Conservation (phyloP, 176 grass and related monocot genomes). For the Aegilops tauschii region DNA sequence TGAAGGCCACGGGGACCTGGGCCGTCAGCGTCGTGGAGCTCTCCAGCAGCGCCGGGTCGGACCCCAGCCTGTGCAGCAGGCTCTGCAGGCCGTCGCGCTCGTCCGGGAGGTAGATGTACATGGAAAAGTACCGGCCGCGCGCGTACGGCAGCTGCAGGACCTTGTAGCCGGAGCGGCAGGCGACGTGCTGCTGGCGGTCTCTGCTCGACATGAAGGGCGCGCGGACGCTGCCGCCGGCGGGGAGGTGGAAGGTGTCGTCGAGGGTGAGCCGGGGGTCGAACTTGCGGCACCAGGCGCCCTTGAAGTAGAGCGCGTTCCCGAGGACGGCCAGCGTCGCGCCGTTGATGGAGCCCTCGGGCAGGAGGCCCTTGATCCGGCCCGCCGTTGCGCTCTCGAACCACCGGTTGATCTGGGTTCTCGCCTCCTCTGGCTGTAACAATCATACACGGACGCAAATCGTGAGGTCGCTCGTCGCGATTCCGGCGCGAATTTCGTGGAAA, state of each 20-base stretch:
- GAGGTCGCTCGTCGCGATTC: not conserved
- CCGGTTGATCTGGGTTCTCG: slow-evolving; percentile 47
- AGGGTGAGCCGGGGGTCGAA: slow-evolving; percentile 38
- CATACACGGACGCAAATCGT: not conserved
- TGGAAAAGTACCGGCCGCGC: slow-evolving; percentile 42
- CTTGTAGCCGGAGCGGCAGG: slow-evolving; percentile 47
- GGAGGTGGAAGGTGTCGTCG: slow-evolving; percentile 50
- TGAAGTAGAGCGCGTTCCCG: slow-evolving; percentile 81
- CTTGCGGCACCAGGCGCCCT: slow-evolving; percentile 56
- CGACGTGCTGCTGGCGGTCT: slow-evolving; percentile 39
- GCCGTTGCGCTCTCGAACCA: slow-evolving; percentile 47
- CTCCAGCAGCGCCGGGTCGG: slow-evolving; percentile 32
- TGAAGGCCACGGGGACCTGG: slow-evolving; percentile 32
- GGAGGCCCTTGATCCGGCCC: slow-evolving; percentile 62
- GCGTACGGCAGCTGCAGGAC: slow-evolving; percentile 49
- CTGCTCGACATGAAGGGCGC: slow-evolving; percentile 52
- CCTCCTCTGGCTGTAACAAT: slow-evolving; percentile 36
- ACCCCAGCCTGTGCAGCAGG: slow-evolving; percentile 43
- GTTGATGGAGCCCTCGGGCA: slow-evolving; percentile 24
- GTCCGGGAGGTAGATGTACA: slow-evolving; percentile 64
- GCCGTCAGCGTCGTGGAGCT: not conserved
- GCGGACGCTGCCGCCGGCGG: slow-evolving; percentile 11
- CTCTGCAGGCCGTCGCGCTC: slow-evolving; percentile 30
- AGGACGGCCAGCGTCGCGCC: slow-evolving; percentile 25
- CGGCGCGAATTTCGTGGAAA: not conserved